phyloP scores from a whole-genome alignment of 2,329 filamentous ascomycete species.

The Kalmusia sp. region DNA sequence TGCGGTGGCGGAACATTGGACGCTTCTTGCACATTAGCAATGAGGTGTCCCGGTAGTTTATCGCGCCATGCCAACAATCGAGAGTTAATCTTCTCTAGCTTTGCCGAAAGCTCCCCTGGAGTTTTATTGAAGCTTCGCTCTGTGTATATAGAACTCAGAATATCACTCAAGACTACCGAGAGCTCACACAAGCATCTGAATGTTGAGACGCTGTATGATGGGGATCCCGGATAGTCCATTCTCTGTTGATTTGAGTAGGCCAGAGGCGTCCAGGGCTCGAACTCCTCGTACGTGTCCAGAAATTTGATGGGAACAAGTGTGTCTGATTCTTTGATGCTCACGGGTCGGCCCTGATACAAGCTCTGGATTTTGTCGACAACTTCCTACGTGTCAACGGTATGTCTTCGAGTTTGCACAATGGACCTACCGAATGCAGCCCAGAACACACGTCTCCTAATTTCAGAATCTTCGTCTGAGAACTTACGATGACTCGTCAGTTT shows the following conservation, averaged over 20 bases:
- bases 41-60: constrained; percentile 52
- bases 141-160: constrained; percentile 46
- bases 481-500: constrained; percentile 21
- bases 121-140: constrained; percentile 44
- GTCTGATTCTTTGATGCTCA: constrained; percentile 55
- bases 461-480: constrained; percentile 55
- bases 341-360: constrained; percentile 62
- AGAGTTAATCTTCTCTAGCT: constrained; percentile 48
- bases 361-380: constrained; percentile 61
- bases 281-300: constrained; percentile 60
- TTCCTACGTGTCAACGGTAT: constrained; percentile 14
- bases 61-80: constrained; percentile 54
- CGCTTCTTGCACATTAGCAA: constrained; percentile 42
- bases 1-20: constrained; percentile 46
- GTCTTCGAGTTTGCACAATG: not conserved
- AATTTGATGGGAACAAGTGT: constrained; percentile 57
- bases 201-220: constrained; percentile 54
- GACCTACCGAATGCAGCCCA: constrained; percentile 53
- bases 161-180: constrained; percentile 55
- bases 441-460: constrained; percentile 54
- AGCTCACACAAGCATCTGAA: constrained; percentile 54
- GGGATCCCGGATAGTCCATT: constrained; percentile 42
- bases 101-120: constrained; percentile 44
- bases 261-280: constrained; percentile 60
- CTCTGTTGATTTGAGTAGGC: constrained; percentile 36